Percentiles rank a stretch among this genome's conserved stretches.
Conservation (phyloP, 2,329 filamentous ascomycete genomes). For the Paecilomyces sp. region DNA sequence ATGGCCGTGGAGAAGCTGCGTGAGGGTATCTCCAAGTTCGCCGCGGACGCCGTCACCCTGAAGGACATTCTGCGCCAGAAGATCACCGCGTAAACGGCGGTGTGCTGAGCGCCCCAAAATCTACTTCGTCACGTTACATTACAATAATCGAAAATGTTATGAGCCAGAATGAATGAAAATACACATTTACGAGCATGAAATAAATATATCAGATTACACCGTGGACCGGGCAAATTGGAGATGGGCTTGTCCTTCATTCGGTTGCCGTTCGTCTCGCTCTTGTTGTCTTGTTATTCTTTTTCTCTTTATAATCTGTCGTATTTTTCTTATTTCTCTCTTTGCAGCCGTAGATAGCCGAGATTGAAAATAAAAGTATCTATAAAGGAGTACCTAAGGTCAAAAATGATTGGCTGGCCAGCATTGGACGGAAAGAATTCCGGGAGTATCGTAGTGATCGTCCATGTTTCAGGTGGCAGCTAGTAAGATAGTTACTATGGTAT, state of each 20-base stretch:
- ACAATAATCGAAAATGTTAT: not conserved
- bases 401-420: too few relatives aligned
- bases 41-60: conserved; percentile 86
- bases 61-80: conserved; percentile 89
- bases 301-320: not conserved
- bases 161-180: not conserved
- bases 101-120: not conserved
- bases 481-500: too few relatives aligned
- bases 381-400: not conserved
- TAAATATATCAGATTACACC: not conserved
- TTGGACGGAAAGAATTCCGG: too few relatives aligned
- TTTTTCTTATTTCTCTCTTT: not conserved
- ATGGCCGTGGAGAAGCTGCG: conserved; percentile 99
- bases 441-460: too few relatives aligned
- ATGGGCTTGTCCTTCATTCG: not conserved
- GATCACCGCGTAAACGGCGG: conserved; percentile 48
- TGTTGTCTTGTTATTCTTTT: too few relatives aligned
- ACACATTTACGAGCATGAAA: not conserved
- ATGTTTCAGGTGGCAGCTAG: too few relatives aligned
- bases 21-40: conserved; percentile 99
- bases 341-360: not conserved
- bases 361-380: not conserved
- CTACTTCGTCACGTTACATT: not conserved
- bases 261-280: not conserved
- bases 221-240: not conserved